Conservation (phyloP, 2,329 filamentous ascomycete species). For the Chaetomiaceae sp. region DNA sequence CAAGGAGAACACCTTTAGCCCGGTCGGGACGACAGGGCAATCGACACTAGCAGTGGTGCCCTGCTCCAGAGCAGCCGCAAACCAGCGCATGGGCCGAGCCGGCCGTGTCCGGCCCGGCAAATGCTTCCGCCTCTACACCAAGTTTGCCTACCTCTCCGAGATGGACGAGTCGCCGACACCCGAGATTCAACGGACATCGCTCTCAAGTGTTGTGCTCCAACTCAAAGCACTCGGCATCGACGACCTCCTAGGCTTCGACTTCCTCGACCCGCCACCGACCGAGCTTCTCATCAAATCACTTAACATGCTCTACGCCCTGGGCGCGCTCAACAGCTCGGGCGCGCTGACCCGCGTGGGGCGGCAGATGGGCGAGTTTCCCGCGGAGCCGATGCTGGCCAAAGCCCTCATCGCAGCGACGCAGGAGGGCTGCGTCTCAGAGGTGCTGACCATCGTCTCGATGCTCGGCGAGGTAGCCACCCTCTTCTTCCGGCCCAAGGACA, state of each 20-base stretch:
- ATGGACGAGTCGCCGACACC: slow-evolving; percentile 88
- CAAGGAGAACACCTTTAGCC: slow-evolving; percentile 93
- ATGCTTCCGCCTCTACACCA: slow-evolving; percentile 90
- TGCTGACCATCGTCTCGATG: slow-evolving; percentile 92
- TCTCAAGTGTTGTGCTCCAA: slow-evolving; percentile 77
- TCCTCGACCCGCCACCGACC: slow-evolving; percentile 88
- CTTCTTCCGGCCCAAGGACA: slow-evolving; percentile 94
- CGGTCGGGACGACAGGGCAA: slow-evolving; percentile 72
- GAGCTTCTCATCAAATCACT: slow-evolving; percentile 85
- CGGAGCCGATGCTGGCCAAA: slow-evolving; percentile 87
- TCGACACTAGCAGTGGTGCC: slow-evolving; percentile 87
- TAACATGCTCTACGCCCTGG: slow-evolving; percentile 86
- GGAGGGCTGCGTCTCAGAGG: slow-evolving; percentile 88
- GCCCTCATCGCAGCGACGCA: slow-evolving; percentile 83
- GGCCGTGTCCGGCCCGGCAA: slow-evolving; percentile 90
- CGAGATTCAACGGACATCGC: slow-evolving; percentile 86
- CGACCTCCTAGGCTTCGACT: slow-evolving; percentile 89
- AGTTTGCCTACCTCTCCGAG: slow-evolving; percentile 91
- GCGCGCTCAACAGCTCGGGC: slow-evolving; percentile 82
- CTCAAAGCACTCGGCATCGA: slow-evolving; percentile 90
- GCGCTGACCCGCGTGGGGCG: slow-evolving; percentile 86
- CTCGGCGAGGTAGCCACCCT: slow-evolving; percentile 81
- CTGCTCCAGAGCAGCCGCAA: slow-evolving; percentile 85
- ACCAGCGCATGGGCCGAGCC: slow-evolving; percentile 87
- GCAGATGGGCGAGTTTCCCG: slow-evolving; percentile 93